Conservation (phyloP, 1,284 basidiomycete species). For the Ustilago hordei region DNA sequence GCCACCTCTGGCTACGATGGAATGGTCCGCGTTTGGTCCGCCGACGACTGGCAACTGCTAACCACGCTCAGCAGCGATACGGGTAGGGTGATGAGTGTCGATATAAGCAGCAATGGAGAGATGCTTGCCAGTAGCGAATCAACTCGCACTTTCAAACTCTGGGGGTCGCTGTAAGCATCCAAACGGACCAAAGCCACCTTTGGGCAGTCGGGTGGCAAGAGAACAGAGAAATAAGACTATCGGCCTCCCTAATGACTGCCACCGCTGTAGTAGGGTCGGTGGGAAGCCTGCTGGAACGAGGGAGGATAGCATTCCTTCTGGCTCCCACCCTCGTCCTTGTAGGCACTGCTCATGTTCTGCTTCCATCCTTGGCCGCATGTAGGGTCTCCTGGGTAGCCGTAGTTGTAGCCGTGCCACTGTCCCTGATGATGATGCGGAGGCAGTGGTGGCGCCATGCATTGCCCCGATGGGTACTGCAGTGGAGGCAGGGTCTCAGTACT, state of each 20-base stretch:
- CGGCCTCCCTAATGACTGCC: slow-evolving; percentile 27
- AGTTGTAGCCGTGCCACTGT: slow-evolving; percentile 13
- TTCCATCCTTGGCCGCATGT: background rate
- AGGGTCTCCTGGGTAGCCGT: slow-evolving; percentile 15
- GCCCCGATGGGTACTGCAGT: slow-evolving; percentile 19
- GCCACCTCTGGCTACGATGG: slow-evolving; percentile 95
- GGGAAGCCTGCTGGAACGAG: background rate
- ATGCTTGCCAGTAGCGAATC: slow-evolving; percentile 60
- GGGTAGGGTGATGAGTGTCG: slow-evolving; percentile 98
- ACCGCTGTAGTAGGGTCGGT: slow-evolving; percentile 17
- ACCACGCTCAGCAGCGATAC: slow-evolving; percentile 89
- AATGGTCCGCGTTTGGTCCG: slow-evolving; percentile 93
- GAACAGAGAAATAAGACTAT: background rate
- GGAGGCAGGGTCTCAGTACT: slow-evolving; percentile 25
- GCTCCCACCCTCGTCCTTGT: slow-evolving; percentile 12
- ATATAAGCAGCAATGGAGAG: slow-evolving; percentile 73
- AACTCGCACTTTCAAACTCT: slow-evolving; percentile 60
- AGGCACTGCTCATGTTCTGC: slow-evolving; percentile 1
- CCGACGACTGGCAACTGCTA: slow-evolving; percentile 96
- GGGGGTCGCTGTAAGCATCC: slow-evolving; percentile 41
- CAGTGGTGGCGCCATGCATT: slow-evolving; percentile 8
- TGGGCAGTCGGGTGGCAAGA: no score
- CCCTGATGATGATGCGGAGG: background rate
- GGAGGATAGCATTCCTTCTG: slow-evolving; percentile 5
- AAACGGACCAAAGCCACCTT: background rate